Evolutionary conservation across 345 rosid genomes (phyloP).

Genomic region (Hibiscus tridactylites): DNA sequence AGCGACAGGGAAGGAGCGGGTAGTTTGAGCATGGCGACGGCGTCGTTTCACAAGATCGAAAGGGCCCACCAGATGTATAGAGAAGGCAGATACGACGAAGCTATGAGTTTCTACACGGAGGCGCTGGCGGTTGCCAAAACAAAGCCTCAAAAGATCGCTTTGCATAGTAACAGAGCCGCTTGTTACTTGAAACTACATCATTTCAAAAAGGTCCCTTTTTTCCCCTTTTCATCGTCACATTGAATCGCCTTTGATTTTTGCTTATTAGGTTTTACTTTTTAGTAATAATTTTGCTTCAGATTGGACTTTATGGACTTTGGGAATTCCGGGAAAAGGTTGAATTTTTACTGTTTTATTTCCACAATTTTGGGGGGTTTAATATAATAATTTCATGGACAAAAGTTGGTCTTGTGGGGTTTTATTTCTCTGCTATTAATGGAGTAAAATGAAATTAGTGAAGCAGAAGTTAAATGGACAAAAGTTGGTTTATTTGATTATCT

Average conservation of each 20-base stretch:
- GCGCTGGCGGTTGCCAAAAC: conserved; percentile 65
- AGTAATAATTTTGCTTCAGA: conserved; percentile 2
- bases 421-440: not conserved
- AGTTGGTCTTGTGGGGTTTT: not conserved
- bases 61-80: conserved; percentile 77
- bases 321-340: not conserved
- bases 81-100: conserved; percentile 62
- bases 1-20: not conserved
- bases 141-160: conserved; percentile 71
- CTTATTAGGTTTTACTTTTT: not conserved
- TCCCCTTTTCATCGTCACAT: not conserved
- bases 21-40: conserved; percentile 35
- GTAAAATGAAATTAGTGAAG: not conserved
- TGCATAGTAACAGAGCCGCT: conserved; percentile 94
- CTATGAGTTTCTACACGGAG: conserved; percentile 62
- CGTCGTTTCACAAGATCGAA: conserved; percentile 63
- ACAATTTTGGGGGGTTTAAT: not conserved
- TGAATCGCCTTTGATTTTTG: not conserved
- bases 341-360: not conserved
- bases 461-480: too few species aligned
- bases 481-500: not conserved
- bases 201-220: conserved; percentile 51
- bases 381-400: not conserved
- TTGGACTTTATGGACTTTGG: not conserved
- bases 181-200: conserved; percentile 73